Evolutionary conservation across 495 filamentous ascomycete species (phyloP).

Genomic region (Elaphomyces granulatus): DNA sequence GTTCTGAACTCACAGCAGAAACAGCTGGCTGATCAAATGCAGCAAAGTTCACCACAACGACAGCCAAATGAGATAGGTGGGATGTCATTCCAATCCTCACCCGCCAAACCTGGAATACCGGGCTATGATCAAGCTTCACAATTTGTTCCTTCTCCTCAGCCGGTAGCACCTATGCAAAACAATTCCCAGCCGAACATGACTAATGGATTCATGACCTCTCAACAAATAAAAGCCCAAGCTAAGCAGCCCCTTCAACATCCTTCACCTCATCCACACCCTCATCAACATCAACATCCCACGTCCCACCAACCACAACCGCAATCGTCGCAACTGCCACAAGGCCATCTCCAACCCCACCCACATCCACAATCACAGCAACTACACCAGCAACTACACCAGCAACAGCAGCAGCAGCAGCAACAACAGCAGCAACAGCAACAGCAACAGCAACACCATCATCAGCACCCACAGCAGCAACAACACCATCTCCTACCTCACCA

Average conservation of each 20-base stretch:
- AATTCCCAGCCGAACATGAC: conserved; percentile 20
- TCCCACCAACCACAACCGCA: conserved; percentile 1
- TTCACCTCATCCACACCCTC: conserved; percentile 10
- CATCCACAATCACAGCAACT: conserved; percentile 16
- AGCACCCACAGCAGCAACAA: conserved; percentile 3
- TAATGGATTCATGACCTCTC: conserved; percentile 32
- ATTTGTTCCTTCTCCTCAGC: conserved; percentile 25
- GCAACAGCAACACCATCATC: conserved; percentile 11
- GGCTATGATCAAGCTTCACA: conserved; percentile 25
- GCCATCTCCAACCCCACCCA: conserved; percentile 7
- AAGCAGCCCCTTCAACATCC: conserved; percentile 11
- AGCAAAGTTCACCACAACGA: conserved; percentile 34
- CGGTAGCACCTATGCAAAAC: conserved; percentile 17
- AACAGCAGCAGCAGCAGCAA: conserved; percentile 22
- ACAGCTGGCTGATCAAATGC: conserved; percentile 37
- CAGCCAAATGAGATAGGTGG: conserved; percentile 23
- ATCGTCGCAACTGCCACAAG: conserved; percentile 11
- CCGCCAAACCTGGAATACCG: conserved; percentile 18
- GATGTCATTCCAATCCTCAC: conserved; percentile 28
- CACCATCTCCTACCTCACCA: not conserved
- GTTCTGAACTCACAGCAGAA: conserved; percentile 45
- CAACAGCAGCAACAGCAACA: conserved; percentile 28
- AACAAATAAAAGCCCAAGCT: conserved; percentile 27
- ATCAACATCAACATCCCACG: conserved; percentile 21
- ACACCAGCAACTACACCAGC: conserved; percentile 20